These are phyloP conservation scores for Verticillium alfalfae DNA, from an alignment of 2,329 filamentous ascomycete species.

Conservation along the genomic window DNA sequence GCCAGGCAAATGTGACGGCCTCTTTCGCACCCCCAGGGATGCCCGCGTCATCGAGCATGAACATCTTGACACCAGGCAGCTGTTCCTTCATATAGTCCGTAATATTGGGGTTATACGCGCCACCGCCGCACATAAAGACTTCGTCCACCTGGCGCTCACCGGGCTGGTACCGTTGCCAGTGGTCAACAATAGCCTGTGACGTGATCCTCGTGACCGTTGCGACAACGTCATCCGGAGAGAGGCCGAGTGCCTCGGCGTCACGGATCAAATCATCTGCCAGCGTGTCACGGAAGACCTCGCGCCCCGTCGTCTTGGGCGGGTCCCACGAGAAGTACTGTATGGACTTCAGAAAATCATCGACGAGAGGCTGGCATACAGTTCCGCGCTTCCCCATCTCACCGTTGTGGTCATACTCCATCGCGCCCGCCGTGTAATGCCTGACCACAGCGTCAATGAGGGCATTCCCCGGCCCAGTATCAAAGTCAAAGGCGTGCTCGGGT, in stretches of 20 bases:
- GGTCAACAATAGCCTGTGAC: constrained; percentile 49
- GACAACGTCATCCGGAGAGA: constrained; percentile 45
- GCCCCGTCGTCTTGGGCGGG: constrained; percentile 52
- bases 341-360: constrained; percentile 40
- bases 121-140: constrained; percentile 57
- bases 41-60: constrained; percentile 52
- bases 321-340: constrained; percentile 44
- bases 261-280: constrained; percentile 45
- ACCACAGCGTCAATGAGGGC: constrained; percentile 51
- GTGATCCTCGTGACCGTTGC: constrained; percentile 56
- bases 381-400: constrained; percentile 44
- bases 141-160: constrained; percentile 37
- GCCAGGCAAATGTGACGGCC: constrained; percentile 49
- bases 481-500: constrained; percentile 36
- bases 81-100: constrained; percentile 40
- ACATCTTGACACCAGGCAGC: constrained; percentile 42
- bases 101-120: constrained; percentile 54
- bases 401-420: constrained; percentile 43
- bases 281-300: constrained; percentile 54
- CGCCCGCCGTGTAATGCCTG: constrained; percentile 45
- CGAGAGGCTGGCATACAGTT: constrained; percentile 42
- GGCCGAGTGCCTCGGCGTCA: constrained; percentile 34
- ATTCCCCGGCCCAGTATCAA: constrained; percentile 53
- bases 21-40: constrained; percentile 54
- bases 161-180: constrained; percentile 38